These are phyloP conservation scores for Suillus variegatus DNA, from an alignment of 768 basidiomycete genomes.

Conservation along the genomic window DNA sequence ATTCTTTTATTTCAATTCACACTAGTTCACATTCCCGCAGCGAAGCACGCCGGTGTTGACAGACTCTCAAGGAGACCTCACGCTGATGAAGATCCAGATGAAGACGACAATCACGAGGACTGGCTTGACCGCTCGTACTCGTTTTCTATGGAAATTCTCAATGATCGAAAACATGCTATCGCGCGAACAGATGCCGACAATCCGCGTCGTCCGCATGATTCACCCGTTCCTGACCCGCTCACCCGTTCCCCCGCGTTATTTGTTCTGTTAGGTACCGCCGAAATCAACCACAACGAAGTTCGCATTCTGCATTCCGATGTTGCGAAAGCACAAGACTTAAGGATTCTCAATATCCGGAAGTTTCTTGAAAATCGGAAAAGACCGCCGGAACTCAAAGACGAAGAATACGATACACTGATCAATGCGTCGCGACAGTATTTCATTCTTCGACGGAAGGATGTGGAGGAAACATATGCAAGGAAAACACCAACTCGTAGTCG, in stretches of 20 bases:
- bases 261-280: background rate
- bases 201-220: too few species aligned
- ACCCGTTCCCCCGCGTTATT: rapidly evolving
- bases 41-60: background rate
- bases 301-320: too few species aligned
- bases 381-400: too few species aligned
- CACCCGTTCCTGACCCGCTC: background rate
- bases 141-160: background rate
- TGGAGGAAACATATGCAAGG: background rate
- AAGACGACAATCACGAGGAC: background rate
- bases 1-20: slow-evolving; percentile 31
- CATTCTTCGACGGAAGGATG: rapidly evolving
- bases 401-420: too few species aligned
- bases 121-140: background rate
- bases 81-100: rapidly evolving
- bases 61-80: background rate
- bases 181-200: too few species aligned
- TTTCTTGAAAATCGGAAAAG: too few species aligned
- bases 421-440: rapidly evolving
- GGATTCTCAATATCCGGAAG: rapidly evolving
- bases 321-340: too few species aligned
- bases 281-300: rapidly evolving
- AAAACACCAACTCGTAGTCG: rapidly evolving
- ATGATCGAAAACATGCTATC: rapidly evolving
- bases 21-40: slow-evolving; percentile 29